phyloP scores from a whole-genome alignment of 441 rosid species.

The Daphne laureola region DNA sequence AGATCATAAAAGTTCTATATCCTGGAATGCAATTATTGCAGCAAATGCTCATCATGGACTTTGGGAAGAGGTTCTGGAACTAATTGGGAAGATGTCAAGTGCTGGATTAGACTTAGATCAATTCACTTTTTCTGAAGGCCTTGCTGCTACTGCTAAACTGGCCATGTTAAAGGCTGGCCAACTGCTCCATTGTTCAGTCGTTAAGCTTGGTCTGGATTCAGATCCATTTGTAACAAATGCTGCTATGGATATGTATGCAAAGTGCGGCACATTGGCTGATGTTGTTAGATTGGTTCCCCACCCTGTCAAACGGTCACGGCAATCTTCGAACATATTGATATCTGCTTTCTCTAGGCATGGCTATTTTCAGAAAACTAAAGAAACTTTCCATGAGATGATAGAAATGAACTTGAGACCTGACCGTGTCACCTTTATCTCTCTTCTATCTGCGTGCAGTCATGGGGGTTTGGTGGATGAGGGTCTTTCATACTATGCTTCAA shows the following conservation, averaged over 20 bases:
- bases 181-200: slow-evolving; percentile 56
- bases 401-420: slow-evolving; percentile 55
- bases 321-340: slow-evolving; percentile 74
- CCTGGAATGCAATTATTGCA: slow-evolving; percentile 73
- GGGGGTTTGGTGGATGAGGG: slow-evolving; percentile 85
- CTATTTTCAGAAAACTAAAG: slow-evolving; percentile 43
- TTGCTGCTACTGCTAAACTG: slow-evolving; percentile 70
- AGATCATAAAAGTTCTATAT: slow-evolving; percentile 29
- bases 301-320: slow-evolving; percentile 34
- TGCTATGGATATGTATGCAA: slow-evolving; percentile 81
- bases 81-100: slow-evolving; percentile 42
- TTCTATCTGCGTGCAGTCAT: slow-evolving; percentile 86
- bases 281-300: slow-evolving; percentile 48
- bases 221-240: slow-evolving; percentile 57
- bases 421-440: slow-evolving; percentile 78
- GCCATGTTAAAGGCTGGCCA: slow-evolving; percentile 84
- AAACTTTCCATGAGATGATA: slow-evolving; percentile 72
- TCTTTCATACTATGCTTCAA: slow-evolving; percentile 49
- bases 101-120: slow-evolving; percentile 54
- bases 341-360: slow-evolving; percentile 85
- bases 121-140: slow-evolving; percentile 67
- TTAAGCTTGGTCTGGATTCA: slow-evolving; percentile 53
- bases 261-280: slow-evolving; percentile 73
- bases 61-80: slow-evolving; percentile 65
- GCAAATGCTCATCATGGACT: slow-evolving; percentile 63